These are phyloP conservation scores for Torulaspora pretoriensis DNA, from an alignment of 1,139 yeast genomes.

Conservation along the genomic window DNA sequence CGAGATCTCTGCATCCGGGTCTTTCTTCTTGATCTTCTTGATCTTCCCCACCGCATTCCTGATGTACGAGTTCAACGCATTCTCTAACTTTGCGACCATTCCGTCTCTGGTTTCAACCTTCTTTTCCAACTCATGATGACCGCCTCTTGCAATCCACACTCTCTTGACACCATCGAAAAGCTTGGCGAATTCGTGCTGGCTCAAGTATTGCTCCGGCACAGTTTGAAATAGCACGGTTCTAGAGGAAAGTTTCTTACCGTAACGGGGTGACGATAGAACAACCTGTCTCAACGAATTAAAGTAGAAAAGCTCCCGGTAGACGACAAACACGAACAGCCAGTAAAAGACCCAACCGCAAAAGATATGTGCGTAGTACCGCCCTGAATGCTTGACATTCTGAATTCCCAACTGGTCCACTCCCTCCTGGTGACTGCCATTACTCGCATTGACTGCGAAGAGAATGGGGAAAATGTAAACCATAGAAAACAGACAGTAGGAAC, in stretches of 20 bases:
- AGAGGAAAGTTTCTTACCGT: constrained; percentile 67
- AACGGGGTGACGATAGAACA: constrained; percentile 73
- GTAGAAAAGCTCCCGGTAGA: constrained; percentile 78
- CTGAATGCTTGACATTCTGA: constrained; percentile 55
- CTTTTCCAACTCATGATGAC: constrained; percentile 49
- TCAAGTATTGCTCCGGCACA: constrained; percentile 66
- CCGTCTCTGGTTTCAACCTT: constrained; percentile 59
- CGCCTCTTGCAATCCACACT: constrained; percentile 71
- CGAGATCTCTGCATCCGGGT: constrained; percentile 42
- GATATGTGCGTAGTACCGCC: constrained; percentile 80
- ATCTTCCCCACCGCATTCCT: constrained; percentile 60
- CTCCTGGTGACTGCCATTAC: constrained; percentile 48
- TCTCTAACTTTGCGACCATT: constrained; percentile 62
- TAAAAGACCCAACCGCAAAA: constrained; percentile 76
- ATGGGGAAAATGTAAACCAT: constrained; percentile 52
- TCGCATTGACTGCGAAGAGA: constrained; percentile 61
- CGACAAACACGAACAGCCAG: constrained; percentile 61
- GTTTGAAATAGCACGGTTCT: constrained; percentile 77
- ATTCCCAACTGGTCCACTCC: constrained; percentile 81
- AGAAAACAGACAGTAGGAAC: constrained; percentile 38
- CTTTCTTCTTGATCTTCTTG: constrained; percentile 47
- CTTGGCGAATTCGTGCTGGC: constrained; percentile 57
- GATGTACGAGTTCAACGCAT: constrained; percentile 58
- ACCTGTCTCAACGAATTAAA: constrained; percentile 79
- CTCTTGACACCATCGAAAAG: constrained; percentile 68